Percentiles rank a stretch among this genome's conserved stretches.
Conservation (phyloP, 2,329 filamentous ascomycete species). For the Monascus ruber region DNA sequence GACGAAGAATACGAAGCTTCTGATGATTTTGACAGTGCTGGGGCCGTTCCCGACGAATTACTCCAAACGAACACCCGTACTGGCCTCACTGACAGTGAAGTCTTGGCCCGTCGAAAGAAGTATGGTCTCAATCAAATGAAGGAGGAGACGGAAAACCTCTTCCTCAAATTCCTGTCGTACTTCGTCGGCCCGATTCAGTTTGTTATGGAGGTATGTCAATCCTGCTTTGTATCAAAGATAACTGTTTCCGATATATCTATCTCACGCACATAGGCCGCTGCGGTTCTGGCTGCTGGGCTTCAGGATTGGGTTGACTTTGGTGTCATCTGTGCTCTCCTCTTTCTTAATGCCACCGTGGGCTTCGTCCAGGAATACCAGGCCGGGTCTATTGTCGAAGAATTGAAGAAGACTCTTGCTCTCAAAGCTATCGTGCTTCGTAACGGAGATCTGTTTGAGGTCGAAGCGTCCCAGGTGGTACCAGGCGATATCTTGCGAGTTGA, state of each 20-base stretch:
- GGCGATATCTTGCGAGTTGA: constrained; percentile 85
- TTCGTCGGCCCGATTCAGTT: constrained; percentile 87
- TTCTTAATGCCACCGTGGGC: constrained; percentile 76
- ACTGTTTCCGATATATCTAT: constrained; percentile 5
- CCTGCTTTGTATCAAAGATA: constrained; percentile 2
- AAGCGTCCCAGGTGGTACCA: constrained; percentile 73
- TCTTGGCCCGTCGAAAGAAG: constrained; percentile 52
- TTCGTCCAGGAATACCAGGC: constrained; percentile 86
- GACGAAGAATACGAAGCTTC: constrained; percentile 50
- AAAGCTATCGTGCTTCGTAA: constrained; percentile 82
- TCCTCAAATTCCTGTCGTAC: constrained; percentile 71
- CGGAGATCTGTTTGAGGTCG: constrained; percentile 63
- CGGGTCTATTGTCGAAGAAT: constrained; percentile 77
- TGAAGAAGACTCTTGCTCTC: constrained; percentile 81
- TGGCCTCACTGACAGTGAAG: constrained; percentile 64
- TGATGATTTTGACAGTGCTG: constrained; percentile 41
- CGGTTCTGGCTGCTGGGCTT: constrained; percentile 70
- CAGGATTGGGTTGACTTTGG: constrained; percentile 88
- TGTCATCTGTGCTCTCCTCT: constrained; percentile 71
- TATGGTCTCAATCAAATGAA: constrained; percentile 83
- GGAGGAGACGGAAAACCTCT: constrained; percentile 75
- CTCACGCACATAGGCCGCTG: constrained; percentile 47
- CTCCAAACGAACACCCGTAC: constrained; percentile 63
- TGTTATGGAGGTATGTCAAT: constrained; percentile 68
- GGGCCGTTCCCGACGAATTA: constrained; percentile 59